These are phyloP conservation scores for Acarospora socialis DNA, from an alignment of 2,329 filamentous ascomycete species.

Conservation along the genomic window DNA sequence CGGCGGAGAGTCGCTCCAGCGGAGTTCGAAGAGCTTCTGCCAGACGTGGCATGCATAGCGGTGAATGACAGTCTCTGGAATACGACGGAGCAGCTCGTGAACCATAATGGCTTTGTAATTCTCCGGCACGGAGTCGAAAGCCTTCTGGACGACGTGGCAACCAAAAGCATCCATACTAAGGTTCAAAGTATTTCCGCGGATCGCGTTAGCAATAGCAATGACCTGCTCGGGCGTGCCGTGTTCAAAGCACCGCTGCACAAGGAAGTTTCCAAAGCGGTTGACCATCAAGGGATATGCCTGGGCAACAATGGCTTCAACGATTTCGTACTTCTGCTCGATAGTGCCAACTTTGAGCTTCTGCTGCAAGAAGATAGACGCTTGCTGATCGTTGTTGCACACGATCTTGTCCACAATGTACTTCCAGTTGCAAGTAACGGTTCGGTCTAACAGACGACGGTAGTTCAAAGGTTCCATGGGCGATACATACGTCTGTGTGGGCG, in stretches of 20 bases:
- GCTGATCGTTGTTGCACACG: constrained; percentile 96
- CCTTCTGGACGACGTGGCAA: constrained; percentile 96
- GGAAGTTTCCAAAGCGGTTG: constrained; percentile 96
- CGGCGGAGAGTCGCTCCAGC: constrained; percentile 86
- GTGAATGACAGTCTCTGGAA: constrained; percentile 95
- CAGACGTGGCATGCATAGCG: constrained; percentile 98
- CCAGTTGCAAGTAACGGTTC: constrained; percentile 96
- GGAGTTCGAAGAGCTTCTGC: constrained; percentile 97
- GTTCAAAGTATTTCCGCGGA: constrained; percentile 83
- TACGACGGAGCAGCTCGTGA: constrained; percentile 86
- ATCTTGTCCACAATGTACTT: constrained; percentile 99
- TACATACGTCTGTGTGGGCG: constrained; percentile 62
- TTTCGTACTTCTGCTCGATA: constrained; percentile 88
- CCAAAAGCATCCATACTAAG: constrained; percentile 98
- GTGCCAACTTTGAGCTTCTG: constrained; percentile 98
- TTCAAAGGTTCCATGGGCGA: constrained; percentile 85
- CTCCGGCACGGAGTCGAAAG: constrained; percentile 93
- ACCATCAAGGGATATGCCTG: constrained; percentile 95
- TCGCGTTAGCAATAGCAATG: constrained; percentile 83
- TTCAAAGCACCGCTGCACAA: constrained; percentile 97
- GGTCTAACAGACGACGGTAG: constrained; percentile 86
- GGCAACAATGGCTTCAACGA: constrained; percentile 88
- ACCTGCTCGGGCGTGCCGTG: constrained; percentile 92
- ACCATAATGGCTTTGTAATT: constrained; percentile 98
- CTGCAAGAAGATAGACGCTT: constrained; percentile 96